phyloP scores from a whole-genome alignment of 2,329 filamentous ascomycete genomes.

The Tolypocladium tropicale region DNA sequence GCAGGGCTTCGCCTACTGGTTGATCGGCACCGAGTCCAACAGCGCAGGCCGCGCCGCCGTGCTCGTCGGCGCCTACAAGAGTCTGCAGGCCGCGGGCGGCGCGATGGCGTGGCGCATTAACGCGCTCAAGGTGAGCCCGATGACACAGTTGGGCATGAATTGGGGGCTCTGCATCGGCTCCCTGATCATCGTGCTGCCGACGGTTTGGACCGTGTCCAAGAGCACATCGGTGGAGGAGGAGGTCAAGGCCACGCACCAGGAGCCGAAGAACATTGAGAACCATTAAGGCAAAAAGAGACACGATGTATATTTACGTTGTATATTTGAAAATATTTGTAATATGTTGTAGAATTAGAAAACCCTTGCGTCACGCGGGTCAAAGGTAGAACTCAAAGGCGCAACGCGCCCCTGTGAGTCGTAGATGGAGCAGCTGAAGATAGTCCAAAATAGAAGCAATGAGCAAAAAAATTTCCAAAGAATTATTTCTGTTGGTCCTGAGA shows the following conservation, averaged over 20 bases:
- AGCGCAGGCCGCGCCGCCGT: slow-evolving; percentile 28
- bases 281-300: background rate
- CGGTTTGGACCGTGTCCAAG: slow-evolving; percentile 26
- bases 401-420: too few species aligned
- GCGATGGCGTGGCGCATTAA: slow-evolving; percentile 36
- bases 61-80: slow-evolving; percentile 36
- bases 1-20: slow-evolving; percentile 57
- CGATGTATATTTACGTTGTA: background rate
- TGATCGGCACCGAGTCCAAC: slow-evolving; percentile 35
- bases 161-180: slow-evolving; percentile 35
- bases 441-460: too few species aligned
- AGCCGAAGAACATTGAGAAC: background rate
- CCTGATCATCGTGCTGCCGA: slow-evolving; percentile 29
- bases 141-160: slow-evolving; percentile 33
- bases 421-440: too few species aligned
- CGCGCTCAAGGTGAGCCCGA: slow-evolving; percentile 21
- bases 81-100: slow-evolving; percentile 30
- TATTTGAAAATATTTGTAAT: background rate
- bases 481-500: too few species aligned
- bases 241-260: slow-evolving; percentile 1
- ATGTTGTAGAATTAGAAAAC: too few species aligned
- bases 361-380: too few species aligned
- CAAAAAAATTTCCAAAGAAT: too few species aligned
- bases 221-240: slow-evolving; percentile 15
- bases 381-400: too few species aligned